phyloP scores from a whole-genome alignment of 78 protist genomes.

The Anaeramoeba flamelloides region DNA sequence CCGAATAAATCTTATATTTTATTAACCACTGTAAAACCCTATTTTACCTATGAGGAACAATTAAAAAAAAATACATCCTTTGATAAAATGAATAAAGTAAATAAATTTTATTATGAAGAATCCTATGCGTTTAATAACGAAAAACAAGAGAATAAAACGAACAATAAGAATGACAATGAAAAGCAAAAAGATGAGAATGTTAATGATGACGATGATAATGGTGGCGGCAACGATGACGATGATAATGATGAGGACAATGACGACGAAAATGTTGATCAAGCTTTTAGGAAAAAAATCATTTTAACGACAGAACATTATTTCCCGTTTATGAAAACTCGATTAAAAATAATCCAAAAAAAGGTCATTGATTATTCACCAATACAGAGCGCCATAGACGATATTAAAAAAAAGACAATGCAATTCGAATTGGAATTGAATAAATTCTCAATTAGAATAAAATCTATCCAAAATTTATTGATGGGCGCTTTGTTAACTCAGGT shows the following conservation, averaged over 20 bases:
- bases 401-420: background rate
- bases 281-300: background rate
- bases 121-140: background rate
- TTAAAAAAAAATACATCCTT: background rate
- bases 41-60: background rate
- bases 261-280: background rate
- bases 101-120: background rate
- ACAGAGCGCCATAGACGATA: background rate
- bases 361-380: background rate
- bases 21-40: background rate
- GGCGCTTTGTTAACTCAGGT: background rate
- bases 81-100: background rate
- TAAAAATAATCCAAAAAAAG: background rate
- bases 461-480: background rate
- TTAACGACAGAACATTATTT: background rate
- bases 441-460: background rate
- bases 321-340: background rate
- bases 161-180: too few species aligned
- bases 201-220: too few species aligned
- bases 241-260: too few species aligned
- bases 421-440: background rate
- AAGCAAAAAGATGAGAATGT: too few species aligned
- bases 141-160: too few species aligned
- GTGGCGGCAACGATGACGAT: too few species aligned
- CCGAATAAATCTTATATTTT: background rate